These are phyloP conservation scores for Nitzschia palea DNA, from an alignment of 108 stramenopile species.

Conservation along the genomic window DNA sequence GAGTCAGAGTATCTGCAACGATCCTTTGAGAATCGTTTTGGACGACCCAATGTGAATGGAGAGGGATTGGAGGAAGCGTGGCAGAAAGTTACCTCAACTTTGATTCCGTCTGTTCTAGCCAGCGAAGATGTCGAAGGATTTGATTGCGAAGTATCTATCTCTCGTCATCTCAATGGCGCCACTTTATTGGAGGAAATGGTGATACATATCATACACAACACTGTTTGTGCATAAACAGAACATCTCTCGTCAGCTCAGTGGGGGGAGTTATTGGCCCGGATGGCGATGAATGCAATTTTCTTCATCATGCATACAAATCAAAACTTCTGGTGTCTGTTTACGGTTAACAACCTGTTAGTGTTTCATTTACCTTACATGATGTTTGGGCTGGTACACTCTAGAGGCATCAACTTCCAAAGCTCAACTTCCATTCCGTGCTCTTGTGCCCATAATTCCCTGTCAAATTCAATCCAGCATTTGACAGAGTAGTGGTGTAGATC, in stretches of 20 bases:
- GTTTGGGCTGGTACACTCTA: constrained; percentile 27
- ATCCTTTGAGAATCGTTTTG: constrained; percentile 7
- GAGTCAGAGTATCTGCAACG: background rate
- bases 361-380: constrained; percentile 29
- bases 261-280: too few species aligned
- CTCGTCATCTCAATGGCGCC: too few species aligned
- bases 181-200: too few species aligned
- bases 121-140: too few species aligned
- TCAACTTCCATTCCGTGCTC: constrained; percentile 25
- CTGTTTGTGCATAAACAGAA: too few species aligned
- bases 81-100: background rate
- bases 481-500: constrained; percentile 20
- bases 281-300: too few species aligned
- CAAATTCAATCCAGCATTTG: constrained; percentile 27
- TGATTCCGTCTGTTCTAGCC: constrained; percentile 2
- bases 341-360: too few species aligned
- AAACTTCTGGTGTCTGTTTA: too few species aligned
- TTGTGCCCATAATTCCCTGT: constrained; percentile 28
- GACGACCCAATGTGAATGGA: background rate
- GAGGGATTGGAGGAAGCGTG: background rate
- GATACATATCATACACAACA: too few species aligned
- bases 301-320: too few species aligned
- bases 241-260: too few species aligned
- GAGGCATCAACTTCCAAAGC: constrained; percentile 21
- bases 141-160: too few species aligned